Percentiles rank a stretch among this genome's conserved stretches.
phyloP scores from a whole-genome alignment of 495 filamentous ascomycete genomes.

The Penicillium pulvis region DNA sequence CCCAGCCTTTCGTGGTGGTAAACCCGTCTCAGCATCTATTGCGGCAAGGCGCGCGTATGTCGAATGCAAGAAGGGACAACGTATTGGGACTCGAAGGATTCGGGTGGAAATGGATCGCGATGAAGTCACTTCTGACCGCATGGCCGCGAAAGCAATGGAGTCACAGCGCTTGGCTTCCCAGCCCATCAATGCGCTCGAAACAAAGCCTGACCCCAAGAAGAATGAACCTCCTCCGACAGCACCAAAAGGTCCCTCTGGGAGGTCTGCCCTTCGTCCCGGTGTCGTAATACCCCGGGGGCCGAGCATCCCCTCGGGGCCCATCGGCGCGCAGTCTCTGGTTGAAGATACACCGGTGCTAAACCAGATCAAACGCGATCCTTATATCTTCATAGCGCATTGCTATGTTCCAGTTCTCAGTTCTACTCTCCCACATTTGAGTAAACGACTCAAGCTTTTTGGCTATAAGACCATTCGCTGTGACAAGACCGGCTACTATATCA shows the following conservation, averaged over 20 bases:
- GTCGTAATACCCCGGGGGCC: slow-evolving; percentile 49
- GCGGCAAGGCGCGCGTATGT: slow-evolving; percentile 72
- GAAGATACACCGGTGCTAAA: slow-evolving; percentile 62
- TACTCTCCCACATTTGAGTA: slow-evolving; percentile 83
- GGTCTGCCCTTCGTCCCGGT: slow-evolving; percentile 45
- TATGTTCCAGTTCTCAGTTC: slow-evolving; percentile 85
- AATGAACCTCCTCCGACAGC: slow-evolving; percentile 76
- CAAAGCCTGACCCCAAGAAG: slow-evolving; percentile 38
- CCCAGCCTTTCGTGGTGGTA: slow-evolving; percentile 50
- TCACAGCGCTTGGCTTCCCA: slow-evolving; percentile 58
- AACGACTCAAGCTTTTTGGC: slow-evolving; percentile 75
- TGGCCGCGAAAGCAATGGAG: slow-evolving; percentile 71
- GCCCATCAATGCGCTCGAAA: slow-evolving; percentile 22
- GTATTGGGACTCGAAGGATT: slow-evolving; percentile 73
- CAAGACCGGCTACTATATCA: slow-evolving; percentile 83
- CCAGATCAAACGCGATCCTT: slow-evolving; percentile 78
- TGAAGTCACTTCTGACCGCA: slow-evolving; percentile 72
- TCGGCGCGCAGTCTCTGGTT: slow-evolving; percentile 50
- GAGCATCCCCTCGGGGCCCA: slow-evolving; percentile 43
- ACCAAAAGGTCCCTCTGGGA: slow-evolving; percentile 82
- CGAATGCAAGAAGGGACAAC: slow-evolving; percentile 63
- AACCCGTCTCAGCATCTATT: slow-evolving; percentile 64
- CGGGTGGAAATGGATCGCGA: slow-evolving; percentile 87
- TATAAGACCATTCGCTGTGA: slow-evolving; percentile 81
- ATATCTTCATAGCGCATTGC: slow-evolving; percentile 85